Conservation (phyloP, 1,139 yeast species). For the Taiozyma sp. region DNA sequence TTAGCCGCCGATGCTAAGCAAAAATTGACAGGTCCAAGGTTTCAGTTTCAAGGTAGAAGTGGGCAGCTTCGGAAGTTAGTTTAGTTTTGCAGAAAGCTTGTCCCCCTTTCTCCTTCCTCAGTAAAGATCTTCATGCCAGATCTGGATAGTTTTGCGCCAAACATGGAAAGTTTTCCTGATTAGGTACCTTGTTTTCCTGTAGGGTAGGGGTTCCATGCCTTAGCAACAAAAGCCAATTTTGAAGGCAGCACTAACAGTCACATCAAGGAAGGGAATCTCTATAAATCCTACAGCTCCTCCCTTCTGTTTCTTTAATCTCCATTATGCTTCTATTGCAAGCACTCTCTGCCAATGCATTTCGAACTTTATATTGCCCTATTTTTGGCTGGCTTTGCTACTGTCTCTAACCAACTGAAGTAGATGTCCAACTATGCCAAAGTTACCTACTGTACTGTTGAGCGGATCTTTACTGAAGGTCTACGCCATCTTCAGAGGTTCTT, state of each 20-base stretch:
- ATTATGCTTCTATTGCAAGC: not conserved
- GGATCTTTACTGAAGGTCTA: conserved; percentile 17
- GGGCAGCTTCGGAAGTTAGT: not conserved
- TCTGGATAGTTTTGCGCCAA: not conserved
- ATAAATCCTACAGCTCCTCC: not conserved
- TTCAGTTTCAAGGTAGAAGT: not conserved
- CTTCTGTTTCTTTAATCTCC: not conserved
- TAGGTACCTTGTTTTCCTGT: not conserved
- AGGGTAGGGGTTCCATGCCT: not conserved
- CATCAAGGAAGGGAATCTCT: not conserved
- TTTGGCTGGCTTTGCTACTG: not conserved
- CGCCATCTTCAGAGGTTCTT: conserved; percentile 51
- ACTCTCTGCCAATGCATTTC: not conserved
- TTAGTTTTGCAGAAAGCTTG: not conserved
- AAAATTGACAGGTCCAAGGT: not conserved
- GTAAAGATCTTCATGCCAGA: not conserved
- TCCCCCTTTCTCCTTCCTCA: not conserved
- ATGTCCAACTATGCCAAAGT: conserved; percentile 16
- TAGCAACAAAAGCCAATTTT: not conserved
- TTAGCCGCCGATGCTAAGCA: too few relatives aligned
- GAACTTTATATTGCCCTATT: not conserved
- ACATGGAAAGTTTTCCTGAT: not conserved
- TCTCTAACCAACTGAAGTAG: conserved; percentile 11
- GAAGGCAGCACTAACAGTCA: not conserved
- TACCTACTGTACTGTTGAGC: conserved; percentile 16